These are phyloP conservation scores for Eimeria brunetti DNA, from an alignment of 169 alveolate genomes.

Conservation along the genomic window DNA sequence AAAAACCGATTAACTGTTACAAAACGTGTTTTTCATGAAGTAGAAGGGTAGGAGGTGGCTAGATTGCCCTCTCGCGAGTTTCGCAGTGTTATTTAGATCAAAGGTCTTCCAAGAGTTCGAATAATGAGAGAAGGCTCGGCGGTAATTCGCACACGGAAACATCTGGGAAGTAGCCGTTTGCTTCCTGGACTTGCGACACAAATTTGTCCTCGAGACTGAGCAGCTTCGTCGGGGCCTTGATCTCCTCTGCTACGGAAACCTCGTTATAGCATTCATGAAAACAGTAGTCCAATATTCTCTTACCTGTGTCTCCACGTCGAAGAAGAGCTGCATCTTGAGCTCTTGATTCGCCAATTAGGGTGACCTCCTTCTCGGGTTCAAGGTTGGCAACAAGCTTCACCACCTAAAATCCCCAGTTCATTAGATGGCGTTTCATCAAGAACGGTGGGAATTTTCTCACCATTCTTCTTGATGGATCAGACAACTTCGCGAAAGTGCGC, in stretches of 20 bases:
- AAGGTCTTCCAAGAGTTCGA: conserved; percentile 72
- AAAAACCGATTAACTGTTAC: conserved; percentile 33
- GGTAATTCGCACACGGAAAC: conserved; percentile 78
- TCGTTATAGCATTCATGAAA: background rate
- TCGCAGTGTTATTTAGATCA: conserved; percentile 14
- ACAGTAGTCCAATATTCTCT: background rate
- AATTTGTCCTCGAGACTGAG: conserved; percentile 66
- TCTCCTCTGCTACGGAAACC: conserved; percentile 2
- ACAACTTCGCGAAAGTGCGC: conserved; percentile 70
- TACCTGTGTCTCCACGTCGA: conserved; percentile 18
- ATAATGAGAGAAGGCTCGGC: conserved; percentile 71
- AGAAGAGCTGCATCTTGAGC: conserved; percentile 53
- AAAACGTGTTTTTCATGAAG: conserved; percentile 30
- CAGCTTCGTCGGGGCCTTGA: conserved; percentile 56
- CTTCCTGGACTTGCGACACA: conserved; percentile 57
- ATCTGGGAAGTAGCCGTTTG: conserved; percentile 74
- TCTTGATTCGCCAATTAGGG: conserved; percentile 68
- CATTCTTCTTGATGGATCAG: conserved; percentile 71
- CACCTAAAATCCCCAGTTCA: background rate
- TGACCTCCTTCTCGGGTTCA: conserved; percentile 71
- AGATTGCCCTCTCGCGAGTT: background rate
- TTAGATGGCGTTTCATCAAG: background rate
- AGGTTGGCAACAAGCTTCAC: conserved; percentile 74
- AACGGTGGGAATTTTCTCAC: background rate
- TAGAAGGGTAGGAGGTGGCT: background rate